Evolutionary conservation across 495 filamentous ascomycete genomes (phyloP), one percentile per base, ranked within the genome.

Genomic region (Talaromyces wortmannii): DNA sequence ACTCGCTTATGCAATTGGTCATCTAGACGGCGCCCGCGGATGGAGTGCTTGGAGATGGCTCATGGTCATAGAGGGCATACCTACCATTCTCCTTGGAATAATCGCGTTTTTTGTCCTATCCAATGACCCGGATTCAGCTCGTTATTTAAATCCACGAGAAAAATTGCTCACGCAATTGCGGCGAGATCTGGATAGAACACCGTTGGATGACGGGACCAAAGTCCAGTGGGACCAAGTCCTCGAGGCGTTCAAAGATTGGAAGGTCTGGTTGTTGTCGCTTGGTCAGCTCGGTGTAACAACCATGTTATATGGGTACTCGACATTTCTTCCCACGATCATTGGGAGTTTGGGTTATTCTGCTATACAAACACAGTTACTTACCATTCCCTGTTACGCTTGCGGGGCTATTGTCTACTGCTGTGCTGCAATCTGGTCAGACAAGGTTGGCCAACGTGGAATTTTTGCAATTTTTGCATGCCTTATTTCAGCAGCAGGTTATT

Each of bases 251-350:
- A 40, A 40, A 5, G 36, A 40, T 13, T 40, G 36, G 8, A 10
- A 85, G 67, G 81, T 87, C 33, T 57, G 67, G 72, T 12, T 89
- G 89, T 64, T 86, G 80, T 59, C 67, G 83, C 48, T 86, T 23
- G 23, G 23, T 23, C 23, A 23, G 4, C 23, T 23, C 2, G 23
- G 23, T 23, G 23, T 23, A 4, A 23, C 67, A 2, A 88, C 81
- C 6, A 85, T 90, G 81, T 75, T 90, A 0, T 91, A 91, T 63
- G 86, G 86, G 2, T 91, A 81, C 67, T 82, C 78, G 56, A 89
- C 85, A 0, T 91, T 91, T 61, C 71, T 91, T 4, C 88, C 88
- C 0, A 91, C 86, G 15, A 91, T 91, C 58, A 90, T 91, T 67
- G 69, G 80, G 29, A 82, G 77, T 10, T 78, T 90, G 52, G 83